These are phyloP conservation scores for Middelhovenomyces tepae DNA, from an alignment of 805 yeast species.

Conservation along the genomic window DNA sequence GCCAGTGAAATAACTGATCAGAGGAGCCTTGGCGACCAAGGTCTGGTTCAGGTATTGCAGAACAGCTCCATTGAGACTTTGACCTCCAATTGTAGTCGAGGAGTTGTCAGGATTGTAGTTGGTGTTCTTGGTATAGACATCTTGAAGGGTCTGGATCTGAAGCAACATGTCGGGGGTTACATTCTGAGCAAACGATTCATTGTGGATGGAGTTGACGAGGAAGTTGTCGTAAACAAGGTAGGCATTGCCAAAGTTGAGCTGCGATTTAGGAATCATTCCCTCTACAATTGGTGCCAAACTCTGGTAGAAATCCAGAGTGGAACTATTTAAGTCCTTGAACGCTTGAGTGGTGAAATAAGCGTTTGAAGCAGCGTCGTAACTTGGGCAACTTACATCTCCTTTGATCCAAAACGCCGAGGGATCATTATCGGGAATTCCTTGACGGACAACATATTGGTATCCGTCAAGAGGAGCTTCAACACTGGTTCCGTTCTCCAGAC, in stretches of 20 bases:
- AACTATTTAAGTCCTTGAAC: slow-evolving; percentile 28
- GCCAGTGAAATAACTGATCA: slow-evolving; percentile 36
- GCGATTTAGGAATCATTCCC: slow-evolving; percentile 18
- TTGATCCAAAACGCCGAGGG: slow-evolving; percentile 34
- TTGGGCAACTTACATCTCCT: slow-evolving; percentile 38
- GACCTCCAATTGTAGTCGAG: slow-evolving; percentile 35
- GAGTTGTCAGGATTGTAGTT: slow-evolving; percentile 25
- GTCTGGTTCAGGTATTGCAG: slow-evolving; percentile 31
- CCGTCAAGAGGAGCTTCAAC: slow-evolving; percentile 34
- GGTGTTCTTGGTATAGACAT: slow-evolving; percentile 33
- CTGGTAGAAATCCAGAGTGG: slow-evolving; percentile 34
- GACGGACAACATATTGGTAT: slow-evolving; percentile 38
- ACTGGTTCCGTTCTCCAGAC: slow-evolving; percentile 35
- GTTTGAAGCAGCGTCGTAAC: slow-evolving; percentile 28
- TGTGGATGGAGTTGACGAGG: slow-evolving; percentile 35
- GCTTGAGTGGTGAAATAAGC: slow-evolving; percentile 24
- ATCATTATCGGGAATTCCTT: slow-evolving; percentile 29
- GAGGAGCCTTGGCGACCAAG: slow-evolving; percentile 26
- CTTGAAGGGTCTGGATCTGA: slow-evolving; percentile 31
- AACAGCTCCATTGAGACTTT: slow-evolving; percentile 32
- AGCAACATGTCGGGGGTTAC: slow-evolving; percentile 23
- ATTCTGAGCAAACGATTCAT: slow-evolving; percentile 28
- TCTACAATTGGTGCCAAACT: slow-evolving; percentile 23
- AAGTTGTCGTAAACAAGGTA: slow-evolving; percentile 35
- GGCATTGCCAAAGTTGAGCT: slow-evolving; percentile 33